Evolutionary conservation across 1,284 basidiomycete genomes (phyloP).

Genomic region (Vanrija pseudolonga): DNA sequence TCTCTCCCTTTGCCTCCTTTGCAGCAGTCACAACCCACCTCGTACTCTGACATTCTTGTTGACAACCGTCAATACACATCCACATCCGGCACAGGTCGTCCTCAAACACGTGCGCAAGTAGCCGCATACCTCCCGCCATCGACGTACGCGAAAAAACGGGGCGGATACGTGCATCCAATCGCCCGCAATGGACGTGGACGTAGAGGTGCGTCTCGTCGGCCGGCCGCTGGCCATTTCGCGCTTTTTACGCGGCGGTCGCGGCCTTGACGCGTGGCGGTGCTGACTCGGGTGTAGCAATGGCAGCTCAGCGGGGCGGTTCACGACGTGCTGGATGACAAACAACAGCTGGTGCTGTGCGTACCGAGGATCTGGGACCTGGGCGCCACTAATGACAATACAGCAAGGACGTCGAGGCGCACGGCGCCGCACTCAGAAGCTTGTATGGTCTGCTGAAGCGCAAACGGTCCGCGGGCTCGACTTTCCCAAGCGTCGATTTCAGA

Average conservation of each 20-base stretch:
- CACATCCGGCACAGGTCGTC: too few relatives aligned
- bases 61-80: neutral
- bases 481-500: conserved; percentile 15
- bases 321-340: conserved; percentile 24
- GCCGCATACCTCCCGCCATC: neutral
- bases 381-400: conserved; percentile 6
- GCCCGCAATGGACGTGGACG: conserved; percentile 22
- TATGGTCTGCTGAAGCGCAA: conserved; percentile 31
- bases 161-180: conserved; percentile 3
- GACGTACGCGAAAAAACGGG: conserved; percentile 7
- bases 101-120: neutral
- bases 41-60: neutral
- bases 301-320: conserved; percentile 31
- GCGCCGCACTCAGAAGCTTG: conserved; percentile 25
- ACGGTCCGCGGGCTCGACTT: conserved; percentile 20
- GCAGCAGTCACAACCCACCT: neutral
- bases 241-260: too few relatives aligned
- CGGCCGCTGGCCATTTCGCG: too few relatives aligned
- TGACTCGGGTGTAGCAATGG: neutral
- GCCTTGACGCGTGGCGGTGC: too few relatives aligned
- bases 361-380: too few relatives aligned
- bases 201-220: conserved; percentile 18
- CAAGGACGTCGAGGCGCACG: conserved; percentile 28
- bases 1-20: neutral
- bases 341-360: conserved; percentile 4